These are phyloP conservation scores for Adansonia madagascariensis DNA, from an alignment of 441 rosid species.

Conservation along the genomic window DNA sequence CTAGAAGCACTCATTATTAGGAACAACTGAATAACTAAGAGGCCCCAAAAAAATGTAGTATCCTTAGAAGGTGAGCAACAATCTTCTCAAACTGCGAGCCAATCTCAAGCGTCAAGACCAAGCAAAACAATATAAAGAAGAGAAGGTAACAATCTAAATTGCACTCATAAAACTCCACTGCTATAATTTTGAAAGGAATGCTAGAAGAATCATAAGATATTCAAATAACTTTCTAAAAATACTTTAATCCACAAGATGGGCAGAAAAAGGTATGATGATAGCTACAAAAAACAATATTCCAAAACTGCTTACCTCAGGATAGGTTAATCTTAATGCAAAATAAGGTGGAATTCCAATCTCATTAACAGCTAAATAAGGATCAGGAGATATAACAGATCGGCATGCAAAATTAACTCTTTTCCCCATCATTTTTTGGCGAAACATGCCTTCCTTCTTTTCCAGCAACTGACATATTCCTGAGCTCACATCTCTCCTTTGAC, in stretches of 20 bases:
- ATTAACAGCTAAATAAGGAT: constrained; percentile 93
- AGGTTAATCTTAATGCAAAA: constrained; percentile 86
- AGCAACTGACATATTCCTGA: constrained; percentile 90
- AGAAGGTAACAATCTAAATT: constrained; percentile 3
- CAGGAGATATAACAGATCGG: constrained; percentile 98
- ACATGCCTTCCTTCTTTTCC: constrained; percentile 96
- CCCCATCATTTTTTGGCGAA: constrained; percentile 99
- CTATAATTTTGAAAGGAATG: constrained; percentile 9
- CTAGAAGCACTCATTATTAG: not conserved
- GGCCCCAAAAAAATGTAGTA: not conserved
- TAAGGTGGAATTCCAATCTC: constrained; percentile 98
- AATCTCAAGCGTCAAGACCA: constrained; percentile 1
- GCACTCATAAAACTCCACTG: constrained; percentile 18
- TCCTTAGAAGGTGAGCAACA: constrained; percentile 7
- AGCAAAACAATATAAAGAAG: constrained; percentile 2
- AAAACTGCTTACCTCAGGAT: constrained; percentile 80
- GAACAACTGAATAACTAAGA: not conserved
- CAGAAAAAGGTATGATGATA: not conserved
- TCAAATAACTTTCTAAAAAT: constrained; percentile 10
- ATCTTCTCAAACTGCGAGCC: not conserved
- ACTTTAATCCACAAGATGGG: constrained; percentile 3
- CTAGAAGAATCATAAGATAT: constrained; percentile 1
- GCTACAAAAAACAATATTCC: constrained; percentile 13
- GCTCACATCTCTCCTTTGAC: constrained; percentile 61
- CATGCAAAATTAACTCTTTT: constrained; percentile 99